A percentile compares a stretch with the other conserved stretches of the same genome.
phyloP scores from a whole-genome alignment of 495 filamentous ascomycete genomes.

The Apiosordaria backusii region DNA sequence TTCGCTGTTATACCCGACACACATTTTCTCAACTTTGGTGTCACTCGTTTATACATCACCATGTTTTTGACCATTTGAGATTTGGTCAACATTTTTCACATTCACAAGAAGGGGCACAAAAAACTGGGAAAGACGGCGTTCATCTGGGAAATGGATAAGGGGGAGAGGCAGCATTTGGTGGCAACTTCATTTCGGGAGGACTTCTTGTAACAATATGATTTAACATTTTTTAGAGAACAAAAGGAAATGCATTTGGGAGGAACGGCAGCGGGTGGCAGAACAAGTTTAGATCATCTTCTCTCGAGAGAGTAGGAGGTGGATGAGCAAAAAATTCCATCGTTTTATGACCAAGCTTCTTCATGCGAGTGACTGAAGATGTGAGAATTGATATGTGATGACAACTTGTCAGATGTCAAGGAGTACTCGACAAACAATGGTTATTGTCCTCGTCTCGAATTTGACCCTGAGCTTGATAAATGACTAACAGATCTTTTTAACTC shows the following conservation, averaged over 20 bases:
- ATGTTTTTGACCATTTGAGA: not conserved
- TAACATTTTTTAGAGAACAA: not conserved
- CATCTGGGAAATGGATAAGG: not conserved
- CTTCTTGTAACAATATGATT: not conserved
- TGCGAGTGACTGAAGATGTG: not conserved
- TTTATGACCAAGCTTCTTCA: not conserved
- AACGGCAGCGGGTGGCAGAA: not conserved
- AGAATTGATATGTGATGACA: not conserved
- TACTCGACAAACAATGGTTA: too few relatives aligned
- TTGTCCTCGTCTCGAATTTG: too few relatives aligned
- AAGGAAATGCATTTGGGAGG: not conserved
- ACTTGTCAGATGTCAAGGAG: too few relatives aligned
- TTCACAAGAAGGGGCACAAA: not conserved
- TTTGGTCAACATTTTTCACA: not conserved
- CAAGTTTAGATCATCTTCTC: not conserved
- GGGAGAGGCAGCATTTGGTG: not conserved
- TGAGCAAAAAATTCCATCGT: not conserved
- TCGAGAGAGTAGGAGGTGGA: not conserved
- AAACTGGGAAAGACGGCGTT: not conserved
- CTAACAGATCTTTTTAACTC: too few relatives aligned
- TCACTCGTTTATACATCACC: constrained; percentile 1
- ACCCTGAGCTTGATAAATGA: too few relatives aligned
- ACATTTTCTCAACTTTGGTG: not conserved
- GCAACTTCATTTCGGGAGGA: not conserved
- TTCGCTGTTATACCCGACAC: not conserved